A percentile compares a stretch with the other conserved stretches of the same genome.
Conservation (phyloP, 805 yeast species). For the Saccharomycopsis sp. region DNA sequence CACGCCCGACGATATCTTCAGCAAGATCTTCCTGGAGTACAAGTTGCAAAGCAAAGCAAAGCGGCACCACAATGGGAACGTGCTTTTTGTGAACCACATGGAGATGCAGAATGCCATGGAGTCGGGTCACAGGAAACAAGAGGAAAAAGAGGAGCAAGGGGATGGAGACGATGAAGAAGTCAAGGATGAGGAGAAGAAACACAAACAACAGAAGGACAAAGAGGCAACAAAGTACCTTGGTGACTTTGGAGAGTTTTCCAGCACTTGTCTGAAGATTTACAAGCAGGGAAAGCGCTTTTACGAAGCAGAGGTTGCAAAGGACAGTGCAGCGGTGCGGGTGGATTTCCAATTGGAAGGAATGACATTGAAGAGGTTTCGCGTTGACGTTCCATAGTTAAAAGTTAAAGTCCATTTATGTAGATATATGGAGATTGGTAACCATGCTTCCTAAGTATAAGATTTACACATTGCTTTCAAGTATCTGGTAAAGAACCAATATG, state of each 20-base stretch:
- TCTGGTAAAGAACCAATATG: too few relatives aligned
- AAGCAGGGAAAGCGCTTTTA: neutral
- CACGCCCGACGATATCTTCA: conserved; percentile 12
- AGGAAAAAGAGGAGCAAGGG: too few relatives aligned
- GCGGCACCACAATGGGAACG: conserved; percentile 13
- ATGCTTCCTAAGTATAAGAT: too few relatives aligned
- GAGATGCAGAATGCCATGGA: too few relatives aligned
- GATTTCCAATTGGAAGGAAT: neutral
- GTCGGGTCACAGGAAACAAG: too few relatives aligned
- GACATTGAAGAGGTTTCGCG: neutral
- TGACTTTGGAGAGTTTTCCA: conserved; percentile 18
- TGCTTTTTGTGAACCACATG: conserved; percentile 8
- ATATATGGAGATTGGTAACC: too few relatives aligned
- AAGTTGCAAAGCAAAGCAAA: conserved; percentile 3
- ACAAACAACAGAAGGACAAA: too few relatives aligned
- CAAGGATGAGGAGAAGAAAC: conserved; percentile 1
- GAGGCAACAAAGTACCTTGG: conserved; percentile 4
- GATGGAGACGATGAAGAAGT: too few relatives aligned
- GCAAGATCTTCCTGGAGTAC: conserved; percentile 4
- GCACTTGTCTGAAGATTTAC: conserved; percentile 12
- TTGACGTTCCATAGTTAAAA: too few relatives aligned
- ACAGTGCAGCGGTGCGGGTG: neutral
- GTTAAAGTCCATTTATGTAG: too few relatives aligned
- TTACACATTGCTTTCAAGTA: too few relatives aligned
- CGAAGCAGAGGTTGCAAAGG: neutral